Percentiles rank a stretch among this genome's conserved stretches.
Evolutionary conservation across 306 rosid species (phyloP).

Genomic region (Cyclanthera cordifolia): DNA sequence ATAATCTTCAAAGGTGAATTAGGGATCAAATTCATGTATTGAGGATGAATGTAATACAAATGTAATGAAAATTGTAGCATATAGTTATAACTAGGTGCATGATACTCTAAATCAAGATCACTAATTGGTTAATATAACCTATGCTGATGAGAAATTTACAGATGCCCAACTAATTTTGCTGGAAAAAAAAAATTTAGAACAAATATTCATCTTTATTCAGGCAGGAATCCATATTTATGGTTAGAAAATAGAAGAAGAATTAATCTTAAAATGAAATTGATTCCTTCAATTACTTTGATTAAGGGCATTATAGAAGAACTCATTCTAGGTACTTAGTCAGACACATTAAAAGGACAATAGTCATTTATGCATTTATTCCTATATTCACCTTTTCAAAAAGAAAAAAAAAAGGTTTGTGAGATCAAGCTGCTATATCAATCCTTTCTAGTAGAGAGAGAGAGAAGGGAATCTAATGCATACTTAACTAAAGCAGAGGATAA

Average conservation of each 20-base stretch:
- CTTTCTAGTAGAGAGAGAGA: conserved; percentile 19
- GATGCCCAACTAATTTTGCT: background rate
- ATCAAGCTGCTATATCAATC: conserved; percentile 30
- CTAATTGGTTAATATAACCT: background rate
- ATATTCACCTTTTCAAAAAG: conserved; percentile 48
- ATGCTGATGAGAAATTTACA: background rate
- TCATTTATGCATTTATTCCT: conserved; percentile 52
- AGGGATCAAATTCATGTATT: too few species aligned
- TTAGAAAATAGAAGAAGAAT: conserved; percentile 17
- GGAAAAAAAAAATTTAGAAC: background rate
- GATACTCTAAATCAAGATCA: too few species aligned
- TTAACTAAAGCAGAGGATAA: conserved; percentile 19
- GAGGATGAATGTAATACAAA: background rate
- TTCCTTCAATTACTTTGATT: conserved; percentile 38
- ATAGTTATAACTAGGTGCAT: background rate
- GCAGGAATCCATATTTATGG: background rate
- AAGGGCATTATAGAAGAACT: conserved; percentile 31
- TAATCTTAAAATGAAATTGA: conserved; percentile 34
- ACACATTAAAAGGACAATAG: too few species aligned
- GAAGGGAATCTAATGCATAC: conserved; percentile 44
- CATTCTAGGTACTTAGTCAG: conserved; percentile 16
- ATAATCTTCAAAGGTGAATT: too few species aligned
- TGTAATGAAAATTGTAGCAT: too few species aligned
- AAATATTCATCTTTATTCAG: background rate
- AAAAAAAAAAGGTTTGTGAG: conserved; percentile 20